Base-by-base conservation (phyloP, 2,329 filamentous ascomycete species). In the Lomentospora prolificans region DNA sequence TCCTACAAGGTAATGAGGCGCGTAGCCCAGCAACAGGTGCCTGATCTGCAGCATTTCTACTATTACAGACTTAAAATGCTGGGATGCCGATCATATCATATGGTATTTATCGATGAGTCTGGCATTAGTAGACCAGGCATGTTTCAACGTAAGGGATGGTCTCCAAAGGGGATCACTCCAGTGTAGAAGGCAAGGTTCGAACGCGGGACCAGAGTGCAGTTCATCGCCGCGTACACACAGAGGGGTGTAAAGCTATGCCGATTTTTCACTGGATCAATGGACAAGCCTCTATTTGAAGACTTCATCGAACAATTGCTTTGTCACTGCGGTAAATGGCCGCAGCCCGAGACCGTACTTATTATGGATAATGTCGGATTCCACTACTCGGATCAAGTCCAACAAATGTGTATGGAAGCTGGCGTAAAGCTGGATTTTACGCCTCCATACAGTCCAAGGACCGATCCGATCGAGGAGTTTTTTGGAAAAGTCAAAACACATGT, bases 91-190 rank as follows among this genome's bases (percentile, higher is more conserved):
- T 51, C 50, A 51, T 44, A 68, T 59, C 62, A 69, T 50, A 60
- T 69, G 17, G 62, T 71, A 33, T 70, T 63, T 58, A 61, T 68
- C 19, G 64, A 71, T 57, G 61, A 71, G 60, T 69, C 68, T 59
- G 63, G 67, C 9, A 69, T 62, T 58, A 64, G 69, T 59, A 68
- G 67, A 58, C 62, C 62, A 6, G 60, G 62, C 44, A 64, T 66
- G 8, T 67, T 66, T 55, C 60, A 67, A 55, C 61, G 63, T 19
- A 67, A 57, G 61, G 27, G 64, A 5, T 72, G 64, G 69, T 65
- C 67, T 55, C 68, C 65, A 7, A 57, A 56, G 17, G 64, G 65
- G 2, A 55, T 60, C 19, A 62, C 62, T 5, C 63, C 63, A 12
- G 60, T 65, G 2, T 55, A 67, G 57, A 51, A 51, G 56, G 62